Conservation (phyloP, 305 asterid genomes). For the Rubia occidens region DNA sequence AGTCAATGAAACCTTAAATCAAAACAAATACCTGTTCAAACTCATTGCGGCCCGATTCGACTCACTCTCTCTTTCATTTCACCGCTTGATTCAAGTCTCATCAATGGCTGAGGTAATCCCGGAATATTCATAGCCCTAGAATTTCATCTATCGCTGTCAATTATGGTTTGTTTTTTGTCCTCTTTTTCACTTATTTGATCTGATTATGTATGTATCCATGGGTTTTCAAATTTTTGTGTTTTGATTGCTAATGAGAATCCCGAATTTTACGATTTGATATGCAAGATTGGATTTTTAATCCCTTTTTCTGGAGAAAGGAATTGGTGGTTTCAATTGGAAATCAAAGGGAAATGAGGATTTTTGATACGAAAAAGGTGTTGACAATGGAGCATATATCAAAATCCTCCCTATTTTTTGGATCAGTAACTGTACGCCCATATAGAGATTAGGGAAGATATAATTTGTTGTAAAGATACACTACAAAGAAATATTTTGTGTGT, state of each 20-base stretch:
- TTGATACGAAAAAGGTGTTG: neutral
- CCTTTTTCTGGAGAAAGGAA: neutral
- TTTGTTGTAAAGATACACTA: neutral
- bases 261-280: neutral
- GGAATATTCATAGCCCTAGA: neutral
- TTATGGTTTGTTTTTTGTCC: neutral
- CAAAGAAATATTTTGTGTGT: neutral
- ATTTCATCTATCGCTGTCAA: neutral
- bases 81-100: neutral
- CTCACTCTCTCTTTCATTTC: neutral
- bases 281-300: neutral
- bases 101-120: constrained; percentile 18
- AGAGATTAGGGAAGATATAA: too few relatives aligned
- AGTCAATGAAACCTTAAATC: constrained; percentile 1
- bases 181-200: neutral
- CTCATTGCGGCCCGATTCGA: neutral
- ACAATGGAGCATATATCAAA: neutral
- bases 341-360: neutral
- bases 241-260: neutral
- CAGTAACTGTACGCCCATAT: neutral
- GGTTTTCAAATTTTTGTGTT: neutral
- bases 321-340: neutral
- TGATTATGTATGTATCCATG: neutral
- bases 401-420: neutral
- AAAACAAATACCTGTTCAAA: neutral